Conservation (phyloP, 78 protist species). For the Dictyostelium discoideum region DNA sequence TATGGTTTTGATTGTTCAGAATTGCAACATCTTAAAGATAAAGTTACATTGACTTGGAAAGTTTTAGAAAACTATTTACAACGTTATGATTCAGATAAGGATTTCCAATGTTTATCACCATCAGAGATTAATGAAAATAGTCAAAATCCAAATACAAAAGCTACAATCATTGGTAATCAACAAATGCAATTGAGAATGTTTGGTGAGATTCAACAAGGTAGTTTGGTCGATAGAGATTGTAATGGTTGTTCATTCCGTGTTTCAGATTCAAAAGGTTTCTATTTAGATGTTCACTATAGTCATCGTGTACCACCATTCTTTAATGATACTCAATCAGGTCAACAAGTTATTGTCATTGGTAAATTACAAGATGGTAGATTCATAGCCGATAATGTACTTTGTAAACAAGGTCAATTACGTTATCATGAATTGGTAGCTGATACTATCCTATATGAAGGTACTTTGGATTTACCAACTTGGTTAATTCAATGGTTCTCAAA, state of each 20-base stretch:
- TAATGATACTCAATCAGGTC: conserved; percentile 8
- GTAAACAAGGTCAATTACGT: conserved; percentile 23
- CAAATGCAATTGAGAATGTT: not conserved
- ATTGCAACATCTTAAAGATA: conserved; percentile 2
- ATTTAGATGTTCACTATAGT: not conserved
- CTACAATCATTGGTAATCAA: not conserved
- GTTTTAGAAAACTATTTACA: conserved; percentile 28
- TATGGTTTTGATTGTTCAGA: conserved; percentile 4
- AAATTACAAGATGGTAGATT: conserved; percentile 8
- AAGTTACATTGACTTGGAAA: conserved; percentile 22
- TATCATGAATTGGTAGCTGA: conserved; percentile 41
- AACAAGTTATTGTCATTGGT: conserved; percentile 24
- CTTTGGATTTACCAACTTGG: conserved; percentile 23
- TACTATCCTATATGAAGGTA: not conserved
- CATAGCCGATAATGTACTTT: not conserved
- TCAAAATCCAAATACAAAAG: conserved; percentile 5
- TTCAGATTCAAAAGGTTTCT: not conserved
- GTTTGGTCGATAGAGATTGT: not conserved
- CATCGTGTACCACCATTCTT: conserved; percentile 33
- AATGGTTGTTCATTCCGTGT: conserved; percentile 25
- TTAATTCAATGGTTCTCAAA: conserved; percentile 36
- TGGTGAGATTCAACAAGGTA: not conserved
- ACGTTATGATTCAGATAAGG: conserved; percentile 28
- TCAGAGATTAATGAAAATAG: not conserved
- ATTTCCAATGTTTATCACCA: conserved; percentile 28